Conservation (phyloP, 306 rosid genomes). For the Pterocarpus santalinus region DNA sequence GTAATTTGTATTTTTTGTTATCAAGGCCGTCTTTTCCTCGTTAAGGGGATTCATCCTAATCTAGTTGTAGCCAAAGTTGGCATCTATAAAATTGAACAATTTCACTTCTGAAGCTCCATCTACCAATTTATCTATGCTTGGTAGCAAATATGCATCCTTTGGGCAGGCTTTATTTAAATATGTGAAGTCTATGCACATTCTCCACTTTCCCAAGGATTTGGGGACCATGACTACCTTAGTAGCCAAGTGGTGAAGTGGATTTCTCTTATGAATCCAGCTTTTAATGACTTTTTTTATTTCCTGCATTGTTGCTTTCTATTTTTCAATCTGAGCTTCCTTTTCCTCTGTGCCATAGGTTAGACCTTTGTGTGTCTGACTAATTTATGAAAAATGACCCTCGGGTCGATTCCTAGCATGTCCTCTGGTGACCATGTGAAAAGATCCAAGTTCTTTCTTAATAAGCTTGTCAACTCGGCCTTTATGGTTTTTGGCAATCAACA, state of each 20-base stretch:
- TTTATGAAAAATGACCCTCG: not conserved
- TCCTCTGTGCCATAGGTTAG: not conserved
- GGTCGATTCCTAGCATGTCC: not conserved
- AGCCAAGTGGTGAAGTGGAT: not conserved
- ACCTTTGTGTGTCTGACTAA: not conserved
- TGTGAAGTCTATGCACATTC: not conserved
- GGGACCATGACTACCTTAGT: not conserved
- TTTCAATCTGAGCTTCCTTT: not conserved
- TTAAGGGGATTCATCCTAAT: too few species aligned
- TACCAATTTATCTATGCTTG: not conserved
- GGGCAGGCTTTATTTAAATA: not conserved
- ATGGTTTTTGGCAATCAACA: too few species aligned
- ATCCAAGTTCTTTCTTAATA: not conserved
- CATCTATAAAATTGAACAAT: too few species aligned
- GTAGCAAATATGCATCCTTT: not conserved
- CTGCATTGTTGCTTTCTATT: not conserved
- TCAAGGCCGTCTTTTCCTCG: too few species aligned
- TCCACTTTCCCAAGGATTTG: not conserved
- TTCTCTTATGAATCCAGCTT: not conserved
- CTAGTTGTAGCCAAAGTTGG: too few species aligned
- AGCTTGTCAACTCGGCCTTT: too few species aligned
- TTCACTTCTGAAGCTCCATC: not conserved
- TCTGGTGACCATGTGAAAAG: not conserved
- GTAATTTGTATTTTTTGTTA: too few species aligned
- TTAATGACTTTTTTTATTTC: too few species aligned